A percentile compares a stretch with the other conserved stretches of the same genome.
Evolutionary conservation across 805 yeast genomes (phyloP).

Genomic region (Schizosaccharomyces lindneri): DNA sequence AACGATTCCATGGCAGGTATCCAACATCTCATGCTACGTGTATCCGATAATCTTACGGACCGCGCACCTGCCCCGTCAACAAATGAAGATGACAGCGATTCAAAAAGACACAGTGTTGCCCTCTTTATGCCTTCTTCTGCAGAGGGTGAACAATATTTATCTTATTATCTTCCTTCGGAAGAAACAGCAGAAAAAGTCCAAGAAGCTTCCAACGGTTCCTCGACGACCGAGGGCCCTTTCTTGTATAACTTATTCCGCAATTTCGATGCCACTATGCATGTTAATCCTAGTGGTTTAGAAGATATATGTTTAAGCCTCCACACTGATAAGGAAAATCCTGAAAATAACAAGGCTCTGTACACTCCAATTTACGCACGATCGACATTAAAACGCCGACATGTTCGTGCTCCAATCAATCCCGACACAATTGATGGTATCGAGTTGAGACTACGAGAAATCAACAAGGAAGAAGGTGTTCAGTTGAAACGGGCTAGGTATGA

Average conservation of each 20-base stretch:
- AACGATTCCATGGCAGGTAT: constrained; percentile 81
- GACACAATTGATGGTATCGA: constrained; percentile 37
- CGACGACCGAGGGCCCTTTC: background rate
- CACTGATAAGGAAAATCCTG: constrained; percentile 22
- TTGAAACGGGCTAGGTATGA: constrained; percentile 46
- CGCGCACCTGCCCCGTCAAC: constrained; percentile 14
- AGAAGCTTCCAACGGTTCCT: background rate
- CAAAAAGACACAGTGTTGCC: constrained; percentile 2
- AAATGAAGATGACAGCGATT: constrained; percentile 3
- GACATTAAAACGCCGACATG: constrained; percentile 66
- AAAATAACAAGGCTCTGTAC: constrained; percentile 37
- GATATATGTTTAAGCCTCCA: background rate
- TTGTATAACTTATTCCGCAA: background rate
- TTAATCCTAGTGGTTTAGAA: background rate
- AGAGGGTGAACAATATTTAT: constrained; percentile 19
- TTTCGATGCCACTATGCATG: background rate
- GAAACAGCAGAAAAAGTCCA: constrained; percentile 1
- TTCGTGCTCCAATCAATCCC: constrained; percentile 31
- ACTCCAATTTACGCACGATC: constrained; percentile 56
- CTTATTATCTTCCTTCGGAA: constrained; percentile 17
- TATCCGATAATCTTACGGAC: constrained; percentile 17
- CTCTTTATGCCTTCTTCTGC: constrained; percentile 6
- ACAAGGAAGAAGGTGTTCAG: constrained; percentile 36
- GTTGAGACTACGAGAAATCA: constrained; percentile 43
- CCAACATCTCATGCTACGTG: constrained; percentile 36